Conservation (phyloP, 805 yeast species). For the Candida ipomoeae region DNA sequence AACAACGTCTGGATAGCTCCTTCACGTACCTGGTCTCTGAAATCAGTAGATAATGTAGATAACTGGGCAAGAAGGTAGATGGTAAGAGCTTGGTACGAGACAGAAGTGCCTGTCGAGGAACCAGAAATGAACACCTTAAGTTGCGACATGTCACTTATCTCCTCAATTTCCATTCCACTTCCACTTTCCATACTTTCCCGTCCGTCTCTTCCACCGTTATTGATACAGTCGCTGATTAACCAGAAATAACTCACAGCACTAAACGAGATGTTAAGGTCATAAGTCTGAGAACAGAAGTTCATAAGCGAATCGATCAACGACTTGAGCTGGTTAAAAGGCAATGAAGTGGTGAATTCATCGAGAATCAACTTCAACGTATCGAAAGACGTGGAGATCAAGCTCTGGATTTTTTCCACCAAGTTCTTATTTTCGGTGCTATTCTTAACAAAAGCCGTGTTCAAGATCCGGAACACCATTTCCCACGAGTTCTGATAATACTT, state of each 20-base stretch:
- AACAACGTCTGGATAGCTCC: constrained; percentile 89
- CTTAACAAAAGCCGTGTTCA: constrained; percentile 52
- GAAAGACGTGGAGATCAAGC: constrained; percentile 64
- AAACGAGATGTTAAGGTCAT: constrained; percentile 82
- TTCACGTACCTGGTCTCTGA: constrained; percentile 76
- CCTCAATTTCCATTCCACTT: background rate
- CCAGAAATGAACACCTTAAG: constrained; percentile 9
- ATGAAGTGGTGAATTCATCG: constrained; percentile 73
- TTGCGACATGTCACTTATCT: background rate
- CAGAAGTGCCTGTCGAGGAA: constrained; percentile 3
- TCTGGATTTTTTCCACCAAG: constrained; percentile 44
- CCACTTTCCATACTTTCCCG: background rate
- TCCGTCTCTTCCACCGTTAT: constrained; percentile 10
- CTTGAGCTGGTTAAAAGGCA: constrained; percentile 64
- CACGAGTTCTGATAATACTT: constrained; percentile 57
- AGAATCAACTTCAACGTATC: constrained; percentile 78
- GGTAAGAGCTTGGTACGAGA: constrained; percentile 44
- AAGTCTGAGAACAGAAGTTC: constrained; percentile 65
- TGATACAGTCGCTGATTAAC: constrained; percentile 75
- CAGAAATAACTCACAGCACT: constrained; percentile 90
- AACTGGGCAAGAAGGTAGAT: constrained; percentile 52
- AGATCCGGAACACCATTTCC: constrained; percentile 64
- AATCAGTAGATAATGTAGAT: constrained; percentile 59
- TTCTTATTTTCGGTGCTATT: constrained; percentile 22
- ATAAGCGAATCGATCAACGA: constrained; percentile 67